These are phyloP conservation scores for Trichophyton mentagrophytes DNA, from an alignment of 2,329 filamentous ascomycete species.

Conservation along the genomic window DNA sequence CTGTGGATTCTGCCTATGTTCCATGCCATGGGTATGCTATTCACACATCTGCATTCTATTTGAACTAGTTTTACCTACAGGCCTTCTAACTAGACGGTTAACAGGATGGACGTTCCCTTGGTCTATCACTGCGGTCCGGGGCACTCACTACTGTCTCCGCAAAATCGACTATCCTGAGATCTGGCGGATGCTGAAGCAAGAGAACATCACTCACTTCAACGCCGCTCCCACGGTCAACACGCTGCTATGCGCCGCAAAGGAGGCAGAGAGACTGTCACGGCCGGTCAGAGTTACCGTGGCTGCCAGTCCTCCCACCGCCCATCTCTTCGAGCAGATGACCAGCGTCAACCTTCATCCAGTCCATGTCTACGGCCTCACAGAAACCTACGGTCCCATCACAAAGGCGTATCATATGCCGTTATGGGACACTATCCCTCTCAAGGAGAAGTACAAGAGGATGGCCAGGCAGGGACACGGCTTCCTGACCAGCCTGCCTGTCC, in stretches of 20 bases:
- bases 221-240: constrained; percentile 96
- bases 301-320: constrained; percentile 75
- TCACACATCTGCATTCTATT: neutral
- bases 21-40: constrained; percentile 43
- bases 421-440: constrained; percentile 62
- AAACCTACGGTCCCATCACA: constrained; percentile 92
- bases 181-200: constrained; percentile 75
- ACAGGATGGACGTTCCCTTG: constrained; percentile 72
- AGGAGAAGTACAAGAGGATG: constrained; percentile 80
- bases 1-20: constrained; percentile 90
- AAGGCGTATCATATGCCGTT: constrained; percentile 78
- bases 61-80: too few relatives aligned
- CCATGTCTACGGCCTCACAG: constrained; percentile 76
- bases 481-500: constrained; percentile 64
- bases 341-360: constrained; percentile 74
- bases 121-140: constrained; percentile 82
- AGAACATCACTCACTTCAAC: constrained; percentile 87
- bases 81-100: neutral
- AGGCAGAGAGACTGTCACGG: constrained; percentile 56
- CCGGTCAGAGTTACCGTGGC: constrained; percentile 83
- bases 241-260: constrained; percentile 65
- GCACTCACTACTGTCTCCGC: constrained; percentile 86
- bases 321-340: constrained; percentile 90
- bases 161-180: constrained; percentile 93
- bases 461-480: constrained; percentile 89